A percentile compares a stretch with the other conserved stretches of the same genome.
Evolutionary conservation across 75 land plant genomes (phyloP).

Genomic region (Chamaecyparis obtusa): DNA sequence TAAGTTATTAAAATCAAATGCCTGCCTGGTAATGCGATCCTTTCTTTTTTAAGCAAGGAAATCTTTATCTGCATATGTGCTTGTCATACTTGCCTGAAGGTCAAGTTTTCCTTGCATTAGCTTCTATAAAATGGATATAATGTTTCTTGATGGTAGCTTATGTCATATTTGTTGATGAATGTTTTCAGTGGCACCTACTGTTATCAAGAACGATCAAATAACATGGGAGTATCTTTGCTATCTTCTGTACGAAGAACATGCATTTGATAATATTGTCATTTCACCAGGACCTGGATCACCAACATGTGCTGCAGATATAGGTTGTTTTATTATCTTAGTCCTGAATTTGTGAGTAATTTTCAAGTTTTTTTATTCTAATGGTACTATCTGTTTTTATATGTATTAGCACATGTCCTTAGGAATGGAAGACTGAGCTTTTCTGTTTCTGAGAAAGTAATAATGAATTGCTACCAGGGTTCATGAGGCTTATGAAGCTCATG

Average conservation of each 20-base stretch:
- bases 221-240: slow-evolving; percentile 58
- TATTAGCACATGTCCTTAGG: not conserved
- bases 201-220: slow-evolving; percentile 88
- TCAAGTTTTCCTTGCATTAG: not conserved
- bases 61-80: not conserved
- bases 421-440: not conserved
- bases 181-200: slow-evolving; percentile 79
- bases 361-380: not conserved
- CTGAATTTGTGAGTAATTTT: slow-evolving; percentile 5
- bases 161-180: slow-evolving; percentile 3
- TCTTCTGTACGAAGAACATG: slow-evolving; percentile 65
- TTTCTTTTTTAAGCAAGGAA: not conserved
- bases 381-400: not conserved
- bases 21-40: not conserved
- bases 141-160: not conserved
- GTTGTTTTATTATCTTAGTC: slow-evolving; percentile 25
- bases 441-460: not conserved
- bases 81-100: not conserved
- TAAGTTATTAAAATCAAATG: not conserved
- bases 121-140: not conserved
- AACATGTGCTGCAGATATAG: slow-evolving; percentile 77
- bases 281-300: slow-evolving; percentile 99
- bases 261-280: slow-evolving; percentile 97
- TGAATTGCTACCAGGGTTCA: not conserved
- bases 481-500: not conserved